Evolutionary conservation across 176 grass and related monocot species (phyloP), one percentile per base, ranked within the genome.

Genomic region (Oryza australiensis): DNA sequence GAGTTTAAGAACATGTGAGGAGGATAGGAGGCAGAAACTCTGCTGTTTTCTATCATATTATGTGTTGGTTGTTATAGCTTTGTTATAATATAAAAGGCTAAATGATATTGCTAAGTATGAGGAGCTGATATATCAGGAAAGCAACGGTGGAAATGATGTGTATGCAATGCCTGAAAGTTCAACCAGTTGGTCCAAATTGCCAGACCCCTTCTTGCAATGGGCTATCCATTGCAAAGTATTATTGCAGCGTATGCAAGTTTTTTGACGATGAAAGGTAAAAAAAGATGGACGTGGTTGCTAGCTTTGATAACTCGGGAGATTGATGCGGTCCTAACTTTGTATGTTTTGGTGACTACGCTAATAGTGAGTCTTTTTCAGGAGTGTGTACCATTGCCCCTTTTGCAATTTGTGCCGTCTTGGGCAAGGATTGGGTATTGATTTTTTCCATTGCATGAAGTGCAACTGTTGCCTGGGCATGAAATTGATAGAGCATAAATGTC

Each of bases 391-490:
- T 68, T 97, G 94, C n/a, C 94, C 94, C 2, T 97, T 94, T 74
- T 97, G 94, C 73, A 97, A 97, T 70, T 76, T 97, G 85, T 97
- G 94, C 46, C 94, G 94, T 49, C 67, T 97, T 83, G 94, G 94
- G 14, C 84, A 79, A 48, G 94, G 94, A 71, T 79, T 97, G 60
- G 94, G 94, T 11, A 85, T 74, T 12, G 94, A 97, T 32, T 97
- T 97, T 64, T 97, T 97, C 84, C 94, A 97, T 63, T 97, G 94
- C 73, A 97, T 97, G 94, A 97, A 84, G 73, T 97, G 94, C 87
- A 97, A 97, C 68, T 97, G 94, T 70, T 97, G 94, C 83, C 87
- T 97, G 53, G 87, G 94, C 55, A 27, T 92, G 83, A 94, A 88
- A 81, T 40, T 97, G 82, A 73, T 84, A 68, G 80, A 92, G 42